Percentiles rank a stretch among this genome's conserved stretches.
phyloP scores from a whole-genome alignment of 2,329 filamentous ascomycete species.

The Taxawa tesnikishii region DNA sequence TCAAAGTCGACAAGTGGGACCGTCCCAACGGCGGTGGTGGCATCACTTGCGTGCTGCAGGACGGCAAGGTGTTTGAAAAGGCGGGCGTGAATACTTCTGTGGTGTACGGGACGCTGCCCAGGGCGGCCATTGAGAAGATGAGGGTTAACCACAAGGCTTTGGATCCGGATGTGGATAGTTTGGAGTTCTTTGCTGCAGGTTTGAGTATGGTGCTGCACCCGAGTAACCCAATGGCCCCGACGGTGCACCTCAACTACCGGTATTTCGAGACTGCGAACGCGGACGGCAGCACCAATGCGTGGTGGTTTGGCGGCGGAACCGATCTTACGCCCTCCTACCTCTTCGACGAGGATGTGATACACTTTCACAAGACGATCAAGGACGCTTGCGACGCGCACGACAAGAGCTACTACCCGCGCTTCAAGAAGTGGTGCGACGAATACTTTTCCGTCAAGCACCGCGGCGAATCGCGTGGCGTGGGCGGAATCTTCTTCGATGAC shows the following conservation, averaged over 20 bases:
- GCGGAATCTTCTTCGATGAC: constrained; percentile 98
- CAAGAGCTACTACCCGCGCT: constrained; percentile 79
- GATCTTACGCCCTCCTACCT: constrained; percentile 89
- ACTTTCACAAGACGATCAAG: constrained; percentile 93
- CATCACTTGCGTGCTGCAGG: constrained; percentile 87
- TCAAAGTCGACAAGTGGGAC: constrained; percentile 76
- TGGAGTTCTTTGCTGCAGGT: constrained; percentile 93
- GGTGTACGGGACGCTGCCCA: constrained; percentile 83
- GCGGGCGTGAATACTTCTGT: constrained; percentile 90
- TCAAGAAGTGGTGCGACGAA: constrained; percentile 97
- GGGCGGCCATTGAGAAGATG: constrained; percentile 85
- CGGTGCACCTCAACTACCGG: constrained; percentile 94
- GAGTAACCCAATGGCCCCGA: constrained; percentile 90
- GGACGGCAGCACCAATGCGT: constrained; percentile 69
- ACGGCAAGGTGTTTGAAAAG: constrained; percentile 96
- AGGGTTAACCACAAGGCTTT: constrained; percentile 88
- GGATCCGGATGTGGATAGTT: constrained; percentile 61
- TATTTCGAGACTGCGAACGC: constrained; percentile 94
- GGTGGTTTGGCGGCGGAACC: constrained; percentile 97
- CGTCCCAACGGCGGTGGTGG: constrained; percentile 83
- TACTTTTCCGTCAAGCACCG: constrained; percentile 95
- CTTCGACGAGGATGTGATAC: constrained; percentile 92
- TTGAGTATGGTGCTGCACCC: constrained; percentile 90
- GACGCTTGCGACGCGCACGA: constrained; percentile 88
- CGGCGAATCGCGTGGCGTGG: constrained; percentile 72